Evolutionary conservation across 805 yeast genomes (phyloP).

Genomic region (Wickerhamiella kurtzmanii): DNA sequence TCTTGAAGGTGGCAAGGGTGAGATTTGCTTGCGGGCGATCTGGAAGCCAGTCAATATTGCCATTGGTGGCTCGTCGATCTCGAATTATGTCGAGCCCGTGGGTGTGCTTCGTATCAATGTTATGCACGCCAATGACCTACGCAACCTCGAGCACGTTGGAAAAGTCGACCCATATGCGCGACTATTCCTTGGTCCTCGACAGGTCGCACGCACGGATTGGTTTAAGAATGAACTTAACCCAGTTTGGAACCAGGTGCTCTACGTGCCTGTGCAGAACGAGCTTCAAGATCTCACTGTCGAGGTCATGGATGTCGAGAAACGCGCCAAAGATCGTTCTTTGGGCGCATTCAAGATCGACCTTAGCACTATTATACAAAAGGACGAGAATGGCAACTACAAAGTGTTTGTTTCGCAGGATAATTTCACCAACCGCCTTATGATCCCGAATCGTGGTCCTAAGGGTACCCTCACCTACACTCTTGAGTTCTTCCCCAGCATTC

Average conservation of each 20-base stretch:
- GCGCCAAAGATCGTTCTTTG: conserved; percentile 69
- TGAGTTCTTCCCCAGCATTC: conserved; percentile 72
- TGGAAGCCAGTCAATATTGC: conserved; percentile 81
- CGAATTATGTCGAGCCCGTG: conserved; percentile 85
- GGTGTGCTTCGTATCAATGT: conserved; percentile 72
- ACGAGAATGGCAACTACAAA: conserved; percentile 45
- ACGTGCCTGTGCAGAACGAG: conserved; percentile 68
- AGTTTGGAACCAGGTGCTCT: conserved; percentile 69
- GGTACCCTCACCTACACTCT: conserved; percentile 64
- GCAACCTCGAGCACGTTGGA: conserved; percentile 80
- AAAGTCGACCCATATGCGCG: conserved; percentile 86
- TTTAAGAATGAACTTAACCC: conserved; percentile 60
- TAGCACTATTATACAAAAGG: conserved; percentile 50
- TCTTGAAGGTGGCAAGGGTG: conserved; percentile 52
- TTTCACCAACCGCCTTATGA: conserved; percentile 49
- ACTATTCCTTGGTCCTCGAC: conserved; percentile 61
- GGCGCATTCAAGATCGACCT: conserved; percentile 69
- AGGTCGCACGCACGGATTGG: conserved; percentile 64
- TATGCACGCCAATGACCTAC: conserved; percentile 56
- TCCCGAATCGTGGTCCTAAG: conserved; percentile 64
- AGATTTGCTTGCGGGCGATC: conserved; percentile 48
- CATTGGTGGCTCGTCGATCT: conserved; percentile 42
- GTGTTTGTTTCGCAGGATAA: conserved; percentile 44
- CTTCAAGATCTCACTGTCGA: conserved; percentile 75
- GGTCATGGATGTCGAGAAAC: conserved; percentile 79